These are phyloP conservation scores for Ilex asprella DNA, from an alignment of 257 asterid genomes.

Conservation along the genomic window DNA sequence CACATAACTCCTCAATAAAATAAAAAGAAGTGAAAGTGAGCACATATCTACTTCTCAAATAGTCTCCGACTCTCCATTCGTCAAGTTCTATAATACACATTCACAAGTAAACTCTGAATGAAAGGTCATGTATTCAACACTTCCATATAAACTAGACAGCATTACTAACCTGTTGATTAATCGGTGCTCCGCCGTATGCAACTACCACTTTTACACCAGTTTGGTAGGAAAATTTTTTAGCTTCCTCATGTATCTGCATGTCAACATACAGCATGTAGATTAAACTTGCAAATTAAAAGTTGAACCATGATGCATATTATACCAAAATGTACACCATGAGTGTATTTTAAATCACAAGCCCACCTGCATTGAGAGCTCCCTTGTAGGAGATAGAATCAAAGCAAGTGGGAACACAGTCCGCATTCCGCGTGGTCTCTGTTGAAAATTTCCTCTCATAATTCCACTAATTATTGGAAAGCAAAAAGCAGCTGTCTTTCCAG, in stretches of 20 bases:
- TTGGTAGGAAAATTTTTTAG: slow-evolving; percentile 14
- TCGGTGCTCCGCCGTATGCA: slow-evolving; percentile 1
- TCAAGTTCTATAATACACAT: no score
- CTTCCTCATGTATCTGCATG: slow-evolving; percentile 18
- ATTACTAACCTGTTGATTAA: slow-evolving; percentile 10
- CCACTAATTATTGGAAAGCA: slow-evolving; percentile 21
- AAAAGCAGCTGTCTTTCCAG: slow-evolving; percentile 21
- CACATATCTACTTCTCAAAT: no score
- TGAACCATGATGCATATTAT: no score
- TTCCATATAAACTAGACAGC: no score
- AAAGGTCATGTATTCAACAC: no score
- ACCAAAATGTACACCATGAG: no score
- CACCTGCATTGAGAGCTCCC: slow-evolving; percentile 22
- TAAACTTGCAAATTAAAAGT: no score
- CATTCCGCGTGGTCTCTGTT: slow-evolving; percentile 6
- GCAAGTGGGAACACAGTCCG: slow-evolving; percentile 16
- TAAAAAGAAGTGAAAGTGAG: no score
- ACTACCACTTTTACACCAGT: slow-evolving; percentile 17
- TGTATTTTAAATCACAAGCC: neutral
- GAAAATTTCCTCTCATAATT: slow-evolving; percentile 5
- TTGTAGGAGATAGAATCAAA: slow-evolving; percentile 21
- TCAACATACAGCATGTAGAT: neutral
- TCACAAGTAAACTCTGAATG: no score
- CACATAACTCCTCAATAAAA: no score
- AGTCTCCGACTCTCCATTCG: no score